Base-by-base conservation (phyloP, 2,329 filamentous ascomycete genomes). In the Reticulascus tulasneorum region DNA sequence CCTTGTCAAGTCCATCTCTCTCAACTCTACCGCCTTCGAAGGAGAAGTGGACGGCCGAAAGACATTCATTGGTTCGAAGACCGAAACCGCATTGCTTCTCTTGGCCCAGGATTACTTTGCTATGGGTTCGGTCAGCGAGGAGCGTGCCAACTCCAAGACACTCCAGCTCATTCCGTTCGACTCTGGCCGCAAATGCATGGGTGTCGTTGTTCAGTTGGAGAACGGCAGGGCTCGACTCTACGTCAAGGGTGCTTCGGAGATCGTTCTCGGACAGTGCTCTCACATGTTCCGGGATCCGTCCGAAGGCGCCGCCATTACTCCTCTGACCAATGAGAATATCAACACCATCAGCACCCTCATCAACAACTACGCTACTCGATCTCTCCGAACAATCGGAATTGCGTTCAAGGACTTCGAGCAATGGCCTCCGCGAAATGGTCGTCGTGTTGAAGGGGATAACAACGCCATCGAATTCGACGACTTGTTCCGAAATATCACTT, bases 301-400 rank as follows among this genome's bases (percentile, higher is more conserved):
- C 5, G 51, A 48, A 15, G 69, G 70, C 46, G 51, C 62, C 21
- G 58, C 66, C 3, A 49, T 63, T n/a, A 45, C 60, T 1, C 45
- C 64, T 1, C 58, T 82, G 44, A 71, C 69, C 9, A 57, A 65
- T 17, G 70, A 75, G 28, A 76, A 81, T 46, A 66, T 67, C 34
- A 62, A 73, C 43, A 71, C 63, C 7, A 56, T 95, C 45, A 75
- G 77, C 46, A 64, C 71, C 16, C 69, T 88, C 30, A 94, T 94
- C 48, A 78, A 82, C 44, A 75, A 72, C 29, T 95, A 94, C 55
- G 89, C 89, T 9, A 79, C 76, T 18, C 75, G 83, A 13, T 94
- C 88, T 7, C 71, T 95, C 21, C 79, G 89, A 45, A 94, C 89
- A 2, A 94, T 95, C 48, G 86, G 82, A 27, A 75, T 94, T 45